phyloP scores from a whole-genome alignment of 805 yeast genomes.

The Candida ovalis region DNA sequence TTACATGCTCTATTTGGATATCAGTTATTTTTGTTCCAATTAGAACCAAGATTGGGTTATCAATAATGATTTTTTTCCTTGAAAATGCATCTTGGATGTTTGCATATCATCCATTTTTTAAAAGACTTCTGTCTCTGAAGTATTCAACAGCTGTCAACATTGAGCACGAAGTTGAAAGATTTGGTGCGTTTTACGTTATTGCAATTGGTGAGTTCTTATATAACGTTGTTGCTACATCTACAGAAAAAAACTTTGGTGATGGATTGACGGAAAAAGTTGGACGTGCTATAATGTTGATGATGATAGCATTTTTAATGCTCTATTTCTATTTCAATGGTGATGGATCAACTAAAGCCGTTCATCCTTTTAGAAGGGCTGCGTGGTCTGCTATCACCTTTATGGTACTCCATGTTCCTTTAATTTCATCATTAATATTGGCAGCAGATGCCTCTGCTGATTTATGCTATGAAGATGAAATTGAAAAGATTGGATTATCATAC shows the following conservation, averaged over 20 bases:
- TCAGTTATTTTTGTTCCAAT: conserved; percentile 45
- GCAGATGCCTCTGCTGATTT: conserved; percentile 60
- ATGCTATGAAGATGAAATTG: conserved; percentile 30
- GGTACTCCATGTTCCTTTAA: conserved; percentile 46
- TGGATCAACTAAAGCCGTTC: conserved; percentile 44
- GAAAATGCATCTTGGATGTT: conserved; percentile 39
- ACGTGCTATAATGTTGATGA: conserved; percentile 45
- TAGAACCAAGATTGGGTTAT: conserved; percentile 43
- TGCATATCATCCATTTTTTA: conserved; percentile 45
- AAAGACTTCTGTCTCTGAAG: conserved; percentile 37
- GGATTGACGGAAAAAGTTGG: conserved; percentile 43
- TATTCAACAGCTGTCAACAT: conserved; percentile 60
- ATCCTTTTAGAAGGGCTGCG: conserved; percentile 49
- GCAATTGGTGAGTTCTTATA: conserved; percentile 64
- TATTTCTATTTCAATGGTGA: conserved; percentile 57
- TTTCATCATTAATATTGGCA: conserved; percentile 48
- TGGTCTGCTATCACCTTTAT: conserved; percentile 44
- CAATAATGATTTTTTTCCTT: conserved; percentile 36
- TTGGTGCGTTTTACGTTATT: conserved; percentile 54
- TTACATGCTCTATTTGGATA: conserved; percentile 45
- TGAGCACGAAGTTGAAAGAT: conserved; percentile 64
- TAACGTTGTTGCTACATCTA: conserved; percentile 41
- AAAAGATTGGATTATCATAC: conserved; percentile 40
- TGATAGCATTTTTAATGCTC: conserved; percentile 45
- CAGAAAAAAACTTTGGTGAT: conserved; percentile 38